Evolutionary conservation across 2,329 filamentous ascomycete genomes (phyloP).

Genomic region (Geosmithia putterillii): DNA sequence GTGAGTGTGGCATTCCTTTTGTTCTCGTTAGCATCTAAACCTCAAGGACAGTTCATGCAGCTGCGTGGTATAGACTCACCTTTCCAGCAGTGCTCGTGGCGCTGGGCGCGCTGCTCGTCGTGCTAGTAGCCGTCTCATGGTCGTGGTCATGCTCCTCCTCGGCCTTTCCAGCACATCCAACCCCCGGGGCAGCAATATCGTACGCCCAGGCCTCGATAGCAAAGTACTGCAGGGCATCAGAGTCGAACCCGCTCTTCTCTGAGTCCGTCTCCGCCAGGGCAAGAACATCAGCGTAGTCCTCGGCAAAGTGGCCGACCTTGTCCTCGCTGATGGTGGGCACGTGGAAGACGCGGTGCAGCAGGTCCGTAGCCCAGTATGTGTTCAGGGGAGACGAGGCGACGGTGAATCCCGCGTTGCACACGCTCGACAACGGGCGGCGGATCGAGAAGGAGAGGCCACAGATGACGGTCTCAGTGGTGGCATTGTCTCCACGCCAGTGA

Average conservation of each 20-base stretch:
- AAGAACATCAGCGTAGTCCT: constrained; percentile 41
- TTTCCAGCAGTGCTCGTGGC: constrained; percentile 27
- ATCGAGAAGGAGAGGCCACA: constrained; percentile 48
- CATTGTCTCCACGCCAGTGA: constrained; percentile 56
- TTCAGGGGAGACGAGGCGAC: constrained; percentile 43
- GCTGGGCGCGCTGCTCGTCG: constrained; percentile 6
- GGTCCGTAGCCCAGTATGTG: constrained; percentile 53
- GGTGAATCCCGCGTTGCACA: constrained; percentile 52
- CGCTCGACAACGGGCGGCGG: constrained; percentile 41
- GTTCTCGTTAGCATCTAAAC: constrained; percentile 20
- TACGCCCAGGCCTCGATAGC: constrained; percentile 55
- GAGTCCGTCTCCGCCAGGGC: constrained; percentile 35
- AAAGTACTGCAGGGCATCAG: constrained; percentile 54
- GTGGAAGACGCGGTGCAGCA: constrained; percentile 56
- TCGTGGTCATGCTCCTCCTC: constrained; percentile 5
- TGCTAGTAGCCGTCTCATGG: constrained; percentile 3
- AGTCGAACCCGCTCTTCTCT: constrained; percentile 39
- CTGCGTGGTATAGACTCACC: constrained; percentile 22
- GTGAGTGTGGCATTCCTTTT: constrained; percentile 32
- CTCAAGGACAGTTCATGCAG: constrained; percentile 24
- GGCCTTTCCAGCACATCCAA: constrained; percentile 42
- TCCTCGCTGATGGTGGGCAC: constrained; percentile 47
- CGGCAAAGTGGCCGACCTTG: constrained; percentile 49
- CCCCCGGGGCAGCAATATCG: constrained; percentile 50
- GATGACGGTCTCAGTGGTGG: constrained; percentile 56